These are phyloP conservation scores for Thalassiosira ordinaria DNA, from an alignment of 352 stramenopile species.

Conservation along the genomic window DNA sequence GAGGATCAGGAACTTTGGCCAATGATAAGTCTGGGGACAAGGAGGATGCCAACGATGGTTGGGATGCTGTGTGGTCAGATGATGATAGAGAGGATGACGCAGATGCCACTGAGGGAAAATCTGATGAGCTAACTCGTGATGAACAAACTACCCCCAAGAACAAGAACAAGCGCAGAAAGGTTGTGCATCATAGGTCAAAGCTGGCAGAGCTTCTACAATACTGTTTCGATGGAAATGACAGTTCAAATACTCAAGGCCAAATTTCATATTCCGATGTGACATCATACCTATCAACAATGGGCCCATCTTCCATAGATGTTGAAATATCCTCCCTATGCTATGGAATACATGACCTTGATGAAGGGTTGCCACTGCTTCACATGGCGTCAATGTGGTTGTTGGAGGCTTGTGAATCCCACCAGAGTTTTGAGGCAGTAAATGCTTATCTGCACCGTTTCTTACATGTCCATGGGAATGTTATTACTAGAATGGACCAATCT, in stretches of 20 bases:
- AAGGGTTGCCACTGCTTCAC: slow-evolving; percentile 77
- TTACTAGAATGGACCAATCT: slow-evolving; percentile 69
- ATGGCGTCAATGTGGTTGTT: slow-evolving; percentile 73
- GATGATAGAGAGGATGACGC: slow-evolving; percentile 69
- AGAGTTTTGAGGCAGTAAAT: slow-evolving; percentile 85
- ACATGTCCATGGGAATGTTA: slow-evolving; percentile 70
- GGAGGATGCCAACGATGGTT: slow-evolving; percentile 51
- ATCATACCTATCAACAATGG: slow-evolving; percentile 71
- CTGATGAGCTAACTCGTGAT: slow-evolving; percentile 17
- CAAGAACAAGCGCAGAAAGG: slow-evolving; percentile 63
- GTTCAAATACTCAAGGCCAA: no score
- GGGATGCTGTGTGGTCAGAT: slow-evolving; percentile 77
- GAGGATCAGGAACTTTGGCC: slow-evolving; percentile 24
- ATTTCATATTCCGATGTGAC: slow-evolving; percentile 64
- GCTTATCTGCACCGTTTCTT: slow-evolving; percentile 86
- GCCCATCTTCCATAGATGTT: slow-evolving; percentile 82
- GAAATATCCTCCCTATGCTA: slow-evolving; percentile 81
- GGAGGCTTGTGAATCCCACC: slow-evolving; percentile 67
- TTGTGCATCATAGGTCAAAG: slow-evolving; percentile 71
- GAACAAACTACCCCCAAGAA: slow-evolving; percentile 4
- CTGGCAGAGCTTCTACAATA: slow-evolving; percentile 68
- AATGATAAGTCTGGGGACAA: slow-evolving; percentile 29
- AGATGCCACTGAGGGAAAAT: slow-evolving; percentile 22
- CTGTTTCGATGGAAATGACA: slow-evolving; percentile 48
- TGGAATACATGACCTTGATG: slow-evolving; percentile 82